Base-by-base conservation (phyloP, 1,284 basidiomycete species). In the Tetrapyrgos nigripes region DNA sequence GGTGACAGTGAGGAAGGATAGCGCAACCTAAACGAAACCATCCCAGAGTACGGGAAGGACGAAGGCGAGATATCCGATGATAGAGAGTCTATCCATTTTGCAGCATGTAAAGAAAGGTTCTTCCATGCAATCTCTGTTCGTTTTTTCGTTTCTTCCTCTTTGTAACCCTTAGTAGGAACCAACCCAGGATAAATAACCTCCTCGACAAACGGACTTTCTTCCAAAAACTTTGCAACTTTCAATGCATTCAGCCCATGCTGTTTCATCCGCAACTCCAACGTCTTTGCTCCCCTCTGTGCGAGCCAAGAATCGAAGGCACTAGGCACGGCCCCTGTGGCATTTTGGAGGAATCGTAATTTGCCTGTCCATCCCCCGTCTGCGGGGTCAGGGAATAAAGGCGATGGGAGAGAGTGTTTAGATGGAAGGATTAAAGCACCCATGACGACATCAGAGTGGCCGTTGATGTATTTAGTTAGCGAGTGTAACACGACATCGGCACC, bases 291-390 rank as follows among this genome's bases (percentile, higher is more conserved):
- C 23, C 96, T 87, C 72, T 95, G 92, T 3, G 93, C 92, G 53
- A 98, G 87, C 92, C 94, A 97, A 68, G 83, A 90, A 76, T 98
- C 97, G 72, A 93, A 91, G 1, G 96, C 81, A 37, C 92, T 93
- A 0, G 96, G 94, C 0, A 95, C 85, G 9, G 93, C 93, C 9
- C 96, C 96, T 66, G 90, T 89, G 1, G 94, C 91, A 71, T 97
- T 97, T 71, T 98, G 97, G 3, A 98, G 80, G 85, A 97, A 98
- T 2, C 92, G 86, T 27, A 97, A 79, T 47, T 82, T 83, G 5
- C 81, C 73, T 0, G 72, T 72, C 54, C 89, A 73, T 1, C 70
- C 70, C 17, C 14, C 31, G 14, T 43, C 26, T 27, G 13, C 14
- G n/a, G n/a, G n/a, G n/a, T n/a, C n/a, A 4, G 37, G 37, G 37